Evolutionary conservation across 148 eudicot genomes (phyloP).

Genomic region (Camellia granthamiana): DNA sequence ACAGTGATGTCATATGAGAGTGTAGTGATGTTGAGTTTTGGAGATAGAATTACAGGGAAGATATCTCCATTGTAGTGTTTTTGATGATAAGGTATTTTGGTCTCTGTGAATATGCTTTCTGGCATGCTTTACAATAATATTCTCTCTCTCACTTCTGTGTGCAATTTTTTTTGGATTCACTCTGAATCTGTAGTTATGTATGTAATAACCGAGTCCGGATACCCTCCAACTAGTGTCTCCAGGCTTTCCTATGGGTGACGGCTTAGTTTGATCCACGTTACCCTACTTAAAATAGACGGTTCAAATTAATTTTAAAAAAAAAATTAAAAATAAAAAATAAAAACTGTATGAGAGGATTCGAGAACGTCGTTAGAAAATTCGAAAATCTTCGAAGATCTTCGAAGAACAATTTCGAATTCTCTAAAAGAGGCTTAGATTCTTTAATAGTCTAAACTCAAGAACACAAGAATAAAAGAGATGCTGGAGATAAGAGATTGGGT

Average conservation of each 20-base stretch:
- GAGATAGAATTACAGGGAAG: constrained; percentile 59
- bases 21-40: constrained; percentile 14
- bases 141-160: neutral
- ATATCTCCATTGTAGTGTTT: constrained; percentile 31
- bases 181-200: neutral
- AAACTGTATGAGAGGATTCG: neutral
- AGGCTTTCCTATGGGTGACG: neutral
- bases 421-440: neutral
- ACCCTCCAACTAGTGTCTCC: neutral
- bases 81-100: constrained; percentile 43
- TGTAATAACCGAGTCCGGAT: neutral
- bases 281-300: no score
- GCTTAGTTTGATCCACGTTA: neutral
- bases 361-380: no score
- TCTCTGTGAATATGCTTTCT: constrained; percentile 33
- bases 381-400: no score
- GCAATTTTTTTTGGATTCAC: neutral
- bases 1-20: neutral
- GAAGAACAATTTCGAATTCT: no score
- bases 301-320: no score
- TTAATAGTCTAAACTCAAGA: neutral
- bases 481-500: no score
- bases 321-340: no score
- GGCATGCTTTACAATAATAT: constrained; percentile 26
- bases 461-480: neutral